Conservation (phyloP, 2,329 filamentous ascomycete species). For the Pseudocercospora musae region DNA sequence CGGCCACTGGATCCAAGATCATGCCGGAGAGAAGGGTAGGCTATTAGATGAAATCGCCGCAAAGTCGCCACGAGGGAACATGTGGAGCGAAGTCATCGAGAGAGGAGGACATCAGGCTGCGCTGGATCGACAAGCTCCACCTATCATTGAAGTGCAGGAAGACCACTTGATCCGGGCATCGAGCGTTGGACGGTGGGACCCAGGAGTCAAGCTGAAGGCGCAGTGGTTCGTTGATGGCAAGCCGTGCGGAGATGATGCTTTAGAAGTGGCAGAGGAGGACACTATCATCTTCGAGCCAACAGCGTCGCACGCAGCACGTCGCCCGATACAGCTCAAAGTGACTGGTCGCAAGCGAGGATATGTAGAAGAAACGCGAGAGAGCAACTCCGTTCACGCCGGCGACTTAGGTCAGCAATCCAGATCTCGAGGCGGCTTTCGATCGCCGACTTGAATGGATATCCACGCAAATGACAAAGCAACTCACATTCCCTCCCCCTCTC, state of each 20-base stretch:
- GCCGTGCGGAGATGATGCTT: background rate
- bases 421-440: no score
- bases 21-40: slow-evolving; percentile 32
- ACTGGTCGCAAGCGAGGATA: background rate
- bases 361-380: slow-evolving; percentile 2
- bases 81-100: slow-evolving; percentile 36
- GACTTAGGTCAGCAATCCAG: no score
- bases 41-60: slow-evolving; percentile 25
- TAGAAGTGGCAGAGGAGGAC: background rate
- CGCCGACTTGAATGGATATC: no score
- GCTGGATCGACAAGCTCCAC: slow-evolving; percentile 33
- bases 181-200: slow-evolving; percentile 38
- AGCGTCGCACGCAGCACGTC: background rate
- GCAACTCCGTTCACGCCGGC: background rate
- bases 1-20: slow-evolving; percentile 32
- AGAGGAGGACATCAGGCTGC: slow-evolving; percentile 36
- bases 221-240: slow-evolving; percentile 36
- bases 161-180: background rate
- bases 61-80: slow-evolving; percentile 32
- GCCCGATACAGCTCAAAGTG: background rate
- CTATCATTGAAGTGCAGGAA: slow-evolving; percentile 11
- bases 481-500: no score
- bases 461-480: no score
- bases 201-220: slow-evolving; percentile 35
- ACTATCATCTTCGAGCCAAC: background rate